Conservation (phyloP, 441 rosid species). For the Euphorbia corollata region DNA sequence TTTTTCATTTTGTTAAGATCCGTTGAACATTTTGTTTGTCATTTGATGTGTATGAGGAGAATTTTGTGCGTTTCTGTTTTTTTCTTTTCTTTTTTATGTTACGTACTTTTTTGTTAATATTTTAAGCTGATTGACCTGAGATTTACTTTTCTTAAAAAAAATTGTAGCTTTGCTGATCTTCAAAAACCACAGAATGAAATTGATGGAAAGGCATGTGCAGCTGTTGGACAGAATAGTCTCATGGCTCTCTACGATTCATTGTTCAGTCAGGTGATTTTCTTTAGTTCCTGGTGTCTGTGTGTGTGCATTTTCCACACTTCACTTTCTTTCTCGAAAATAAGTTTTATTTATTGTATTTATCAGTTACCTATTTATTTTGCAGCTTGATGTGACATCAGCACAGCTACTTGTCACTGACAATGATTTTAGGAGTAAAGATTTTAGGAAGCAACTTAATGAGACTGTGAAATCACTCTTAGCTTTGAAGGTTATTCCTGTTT, state of each 20-base stretch:
- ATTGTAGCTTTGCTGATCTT: constrained; percentile 83
- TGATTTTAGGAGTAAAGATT: constrained; percentile 68
- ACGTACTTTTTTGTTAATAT: neutral
- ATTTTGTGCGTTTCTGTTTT: neutral
- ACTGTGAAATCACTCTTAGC: constrained; percentile 61
- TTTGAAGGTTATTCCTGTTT: constrained; percentile 75
- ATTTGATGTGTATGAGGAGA: neutral
- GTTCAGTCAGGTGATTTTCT: constrained; percentile 61
- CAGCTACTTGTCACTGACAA: constrained; percentile 94
- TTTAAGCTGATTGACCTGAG: too few relatives aligned
- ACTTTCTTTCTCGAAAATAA: neutral
- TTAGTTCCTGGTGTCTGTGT: neutral
- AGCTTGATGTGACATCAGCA: constrained; percentile 92
- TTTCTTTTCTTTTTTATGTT: neutral
- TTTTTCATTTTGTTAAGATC: neutral
- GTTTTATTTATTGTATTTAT: neutral
- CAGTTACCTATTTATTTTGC: constrained; percentile 15
- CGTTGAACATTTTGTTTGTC: neutral
- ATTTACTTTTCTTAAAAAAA: neutral
- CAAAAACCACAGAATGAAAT: constrained; percentile 87
- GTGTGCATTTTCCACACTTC: neutral
- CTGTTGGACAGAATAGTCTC: constrained; percentile 92
- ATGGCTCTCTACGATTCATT: constrained; percentile 90
- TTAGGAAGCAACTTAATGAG: constrained; percentile 74
- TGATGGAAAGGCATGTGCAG: constrained; percentile 99